Percentiles rank a stretch among this genome's conserved stretches.
phyloP scores from a whole-genome alignment of 1,139 yeast genomes.

The Yamadazyma triangularis region DNA sequence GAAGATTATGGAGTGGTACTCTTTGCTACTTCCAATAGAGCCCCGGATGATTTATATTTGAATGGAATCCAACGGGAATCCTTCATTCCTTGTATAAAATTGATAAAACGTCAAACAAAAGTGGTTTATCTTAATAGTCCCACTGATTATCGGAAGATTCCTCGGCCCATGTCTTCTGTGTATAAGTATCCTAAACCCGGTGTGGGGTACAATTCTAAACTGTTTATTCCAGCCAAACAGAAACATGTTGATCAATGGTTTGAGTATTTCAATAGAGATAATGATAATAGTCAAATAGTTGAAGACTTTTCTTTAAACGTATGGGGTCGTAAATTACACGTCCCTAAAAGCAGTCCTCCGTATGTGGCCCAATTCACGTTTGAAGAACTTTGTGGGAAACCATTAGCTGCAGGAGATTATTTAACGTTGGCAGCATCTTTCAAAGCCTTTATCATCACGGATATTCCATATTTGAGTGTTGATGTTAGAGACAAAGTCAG shows the following conservation, averaged over 20 bases:
- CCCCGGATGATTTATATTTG: slow-evolving; percentile 87
- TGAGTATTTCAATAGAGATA: slow-evolving; percentile 55
- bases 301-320: slow-evolving; percentile 47
- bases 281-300: slow-evolving; percentile 25
- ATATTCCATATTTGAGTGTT: slow-evolving; percentile 79
- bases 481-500: slow-evolving; percentile 80
- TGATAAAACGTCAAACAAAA: slow-evolving; percentile 66
- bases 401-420: slow-evolving; percentile 93
- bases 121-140: slow-evolving; percentile 85
- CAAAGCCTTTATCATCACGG: slow-evolving; percentile 78
- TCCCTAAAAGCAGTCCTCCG: slow-evolving; percentile 75
- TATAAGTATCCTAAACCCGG: slow-evolving; percentile 74
- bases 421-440: slow-evolving; percentile 75
- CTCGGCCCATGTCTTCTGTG: slow-evolving; percentile 76
- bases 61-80: slow-evolving; percentile 92
- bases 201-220: slow-evolving; percentile 49
- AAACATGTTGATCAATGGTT: slow-evolving; percentile 80
- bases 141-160: slow-evolving; percentile 87
- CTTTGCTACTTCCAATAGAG: slow-evolving; percentile 92
- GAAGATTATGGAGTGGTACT: slow-evolving; percentile 77
- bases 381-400: slow-evolving; percentile 77
- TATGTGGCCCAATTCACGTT: slow-evolving; percentile 88
- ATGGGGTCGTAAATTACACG: slow-evolving; percentile 82
- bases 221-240: slow-evolving; percentile 45
- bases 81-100: slow-evolving; percentile 85